Base-by-base conservation (phyloP, 2,329 filamentous ascomycete species). In the Xylaria sp. region DNA sequence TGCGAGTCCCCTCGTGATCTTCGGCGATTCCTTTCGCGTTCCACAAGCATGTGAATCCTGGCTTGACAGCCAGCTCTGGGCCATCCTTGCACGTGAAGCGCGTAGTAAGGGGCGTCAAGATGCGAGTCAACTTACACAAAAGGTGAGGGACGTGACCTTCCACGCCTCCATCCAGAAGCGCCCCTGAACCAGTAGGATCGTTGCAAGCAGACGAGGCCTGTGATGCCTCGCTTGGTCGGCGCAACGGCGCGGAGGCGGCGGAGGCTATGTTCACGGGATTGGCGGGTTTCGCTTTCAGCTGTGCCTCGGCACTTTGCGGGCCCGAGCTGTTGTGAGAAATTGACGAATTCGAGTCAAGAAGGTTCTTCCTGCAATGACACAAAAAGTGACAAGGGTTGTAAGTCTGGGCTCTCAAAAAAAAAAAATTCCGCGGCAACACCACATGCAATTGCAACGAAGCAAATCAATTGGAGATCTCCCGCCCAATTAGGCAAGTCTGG, bases 121-220 rank as follows among this genome's bases (percentile, higher is more conserved):
- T 48, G 44, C 50, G 45, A 45, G 57, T 49, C 42, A 47, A 75
- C 78, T 76, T 75, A 81, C 78, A 78, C 60, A 78, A 71, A 64
- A 78, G 71, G 66, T 78, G 76, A 61, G 77, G 74, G 52, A 76
- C 72, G 61, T 80, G 78, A 65, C 71, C 72, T 39, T 79, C 75
- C 43, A 71, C 56, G 47, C 63, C 63, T 42, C 59, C 60, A 18
- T 66, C 64, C 45, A 61, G 56, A 34, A 60, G 45, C 9, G 47
- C 42, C 46, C 55, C 60, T 46, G 58, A 54, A 39, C 60, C 53
- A 37, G 50, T 63, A 50, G 65, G 57, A 54, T 68, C 64, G 59
- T 63, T 60, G 37, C 55, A 56, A 29, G 54, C 52, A 45, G 61
- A 42, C 22, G 67, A 60, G 38, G 60, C 50, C 38, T 65, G 63